phyloP scores from a whole-genome alignment of 768 basidiomycete species.

The Cystoderma amianthinum region DNA sequence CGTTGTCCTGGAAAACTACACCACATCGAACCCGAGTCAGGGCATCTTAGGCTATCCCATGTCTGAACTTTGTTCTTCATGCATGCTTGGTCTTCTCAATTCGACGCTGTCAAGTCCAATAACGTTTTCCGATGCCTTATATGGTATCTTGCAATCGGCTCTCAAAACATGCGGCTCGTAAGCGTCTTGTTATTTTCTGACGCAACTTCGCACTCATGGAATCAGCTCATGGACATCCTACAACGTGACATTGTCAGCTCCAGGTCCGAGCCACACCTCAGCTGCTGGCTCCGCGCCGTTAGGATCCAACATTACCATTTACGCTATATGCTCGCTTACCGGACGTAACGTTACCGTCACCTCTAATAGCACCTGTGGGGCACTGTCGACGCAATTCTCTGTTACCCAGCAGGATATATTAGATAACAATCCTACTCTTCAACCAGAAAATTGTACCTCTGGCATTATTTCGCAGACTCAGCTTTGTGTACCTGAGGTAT shows the following conservation, averaged over 20 bases:
- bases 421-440: constrained; percentile 10
- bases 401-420: constrained; percentile 7
- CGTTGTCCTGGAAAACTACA: constrained; percentile 8
- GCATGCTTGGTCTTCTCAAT: constrained; percentile 13
- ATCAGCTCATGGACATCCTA: neutral
- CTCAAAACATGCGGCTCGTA: constrained; percentile 10
- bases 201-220: neutral
- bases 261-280: neutral
- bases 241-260: neutral
- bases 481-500: too few relatives aligned
- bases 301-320: neutral
- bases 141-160: constrained; percentile 8
- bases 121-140: constrained; percentile 10
- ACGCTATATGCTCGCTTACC: constrained; percentile 8
- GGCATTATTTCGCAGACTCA: too few relatives aligned
- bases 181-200: constrained; percentile 3
- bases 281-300: neutral
- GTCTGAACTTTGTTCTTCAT: constrained; percentile 15
- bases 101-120: constrained; percentile 12
- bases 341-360: constrained; percentile 14
- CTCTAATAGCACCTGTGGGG: constrained; percentile 8
- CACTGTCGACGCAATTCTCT: constrained; percentile 6
- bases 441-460: too few relatives aligned
- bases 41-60: constrained; percentile 13
- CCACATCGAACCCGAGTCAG: constrained; percentile 8